A percentile compares a stretch with the other conserved stretches of the same genome.
Evolutionary conservation across 345 rosid species (phyloP).

Genomic region (Ailanthus altissimus): DNA sequence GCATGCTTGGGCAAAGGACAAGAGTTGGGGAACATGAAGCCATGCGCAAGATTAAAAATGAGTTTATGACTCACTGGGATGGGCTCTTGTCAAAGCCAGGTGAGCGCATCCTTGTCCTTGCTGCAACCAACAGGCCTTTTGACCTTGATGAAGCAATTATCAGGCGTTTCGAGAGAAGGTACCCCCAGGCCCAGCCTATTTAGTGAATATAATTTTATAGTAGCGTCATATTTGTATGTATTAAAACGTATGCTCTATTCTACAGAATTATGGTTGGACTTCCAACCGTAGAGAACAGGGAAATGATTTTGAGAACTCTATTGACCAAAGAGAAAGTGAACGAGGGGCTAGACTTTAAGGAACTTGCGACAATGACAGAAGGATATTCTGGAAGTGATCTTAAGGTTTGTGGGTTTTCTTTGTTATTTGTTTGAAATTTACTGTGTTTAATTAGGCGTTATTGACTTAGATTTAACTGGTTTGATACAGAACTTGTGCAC

Average conservation of each 20-base stretch:
- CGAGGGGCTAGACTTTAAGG: slow-evolving; percentile 63
- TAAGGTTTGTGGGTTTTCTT: slow-evolving; percentile 43
- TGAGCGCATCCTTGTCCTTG: slow-evolving; percentile 87
- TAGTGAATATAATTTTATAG: background rate
- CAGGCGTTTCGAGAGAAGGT: slow-evolving; percentile 95
- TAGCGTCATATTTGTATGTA: background rate
- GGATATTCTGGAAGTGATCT: slow-evolving; percentile 89
- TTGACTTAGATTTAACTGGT: slow-evolving; percentile 7
- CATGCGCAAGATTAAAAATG: slow-evolving; percentile 78
- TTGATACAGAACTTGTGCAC: slow-evolving; percentile 68
- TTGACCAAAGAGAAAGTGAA: slow-evolving; percentile 69
- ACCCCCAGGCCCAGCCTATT: background rate
- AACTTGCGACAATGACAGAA: slow-evolving; percentile 75
- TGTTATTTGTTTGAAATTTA: background rate
- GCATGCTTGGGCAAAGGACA: slow-evolving; percentile 95
- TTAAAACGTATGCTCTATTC: slow-evolving; percentile 3
- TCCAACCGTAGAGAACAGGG: slow-evolving; percentile 69
- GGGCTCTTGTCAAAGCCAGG: slow-evolving; percentile 76
- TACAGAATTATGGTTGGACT: slow-evolving; percentile 82
- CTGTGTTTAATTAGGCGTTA: background rate
- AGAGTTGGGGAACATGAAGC: slow-evolving; percentile 97
- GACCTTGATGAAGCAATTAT: slow-evolving; percentile 96
- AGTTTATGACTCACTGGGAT: slow-evolving; percentile 96
- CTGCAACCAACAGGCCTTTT: slow-evolving; percentile 94
- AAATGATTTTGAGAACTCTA: slow-evolving; percentile 64